phyloP scores from a whole-genome alignment of 345 rosid species.

The Carallia pectinifolia region DNA sequence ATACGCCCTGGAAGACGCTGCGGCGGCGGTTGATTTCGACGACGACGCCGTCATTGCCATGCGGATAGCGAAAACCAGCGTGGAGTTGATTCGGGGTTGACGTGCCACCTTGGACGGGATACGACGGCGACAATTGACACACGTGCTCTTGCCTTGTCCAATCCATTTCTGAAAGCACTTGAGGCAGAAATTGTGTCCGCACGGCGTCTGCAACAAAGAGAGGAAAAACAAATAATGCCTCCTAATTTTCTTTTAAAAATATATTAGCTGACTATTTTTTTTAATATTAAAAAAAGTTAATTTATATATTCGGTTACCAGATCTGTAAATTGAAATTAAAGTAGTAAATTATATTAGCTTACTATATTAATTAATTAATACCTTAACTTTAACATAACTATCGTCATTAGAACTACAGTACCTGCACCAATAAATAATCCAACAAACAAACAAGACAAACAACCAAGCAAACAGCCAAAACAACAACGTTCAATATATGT shows the following conservation, averaged over 20 bases:
- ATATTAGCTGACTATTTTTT: too few species aligned
- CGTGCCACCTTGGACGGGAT: constrained; percentile 44
- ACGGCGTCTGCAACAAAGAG: constrained; percentile 55
- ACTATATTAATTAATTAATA: too few species aligned
- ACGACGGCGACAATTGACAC: constrained; percentile 51
- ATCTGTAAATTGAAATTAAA: too few species aligned
- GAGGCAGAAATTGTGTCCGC: constrained; percentile 79
- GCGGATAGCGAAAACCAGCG: constrained; percentile 58
- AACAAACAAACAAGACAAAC: neutral
- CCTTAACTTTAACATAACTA: neutral
- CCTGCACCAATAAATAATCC: neutral
- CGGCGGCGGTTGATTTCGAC: constrained; percentile 22
- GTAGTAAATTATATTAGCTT: too few species aligned
- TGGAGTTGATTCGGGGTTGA: constrained; percentile 61
- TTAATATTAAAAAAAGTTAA: too few species aligned
- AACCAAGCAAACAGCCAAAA: neutral
- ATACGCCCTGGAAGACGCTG: constrained; percentile 18
- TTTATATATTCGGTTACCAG: too few species aligned
- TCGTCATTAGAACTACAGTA: neutral
- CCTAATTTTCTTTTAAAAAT: too few species aligned
- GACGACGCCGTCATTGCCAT: constrained; percentile 35
- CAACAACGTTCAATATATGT: too few species aligned
- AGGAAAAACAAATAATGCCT: neutral
- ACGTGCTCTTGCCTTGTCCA: constrained; percentile 44
- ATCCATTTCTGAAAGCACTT: constrained; percentile 69